These are phyloP conservation scores for Noccaea bulbosa DNA, from an alignment of 345 rosid species.

Conservation along the genomic window DNA sequence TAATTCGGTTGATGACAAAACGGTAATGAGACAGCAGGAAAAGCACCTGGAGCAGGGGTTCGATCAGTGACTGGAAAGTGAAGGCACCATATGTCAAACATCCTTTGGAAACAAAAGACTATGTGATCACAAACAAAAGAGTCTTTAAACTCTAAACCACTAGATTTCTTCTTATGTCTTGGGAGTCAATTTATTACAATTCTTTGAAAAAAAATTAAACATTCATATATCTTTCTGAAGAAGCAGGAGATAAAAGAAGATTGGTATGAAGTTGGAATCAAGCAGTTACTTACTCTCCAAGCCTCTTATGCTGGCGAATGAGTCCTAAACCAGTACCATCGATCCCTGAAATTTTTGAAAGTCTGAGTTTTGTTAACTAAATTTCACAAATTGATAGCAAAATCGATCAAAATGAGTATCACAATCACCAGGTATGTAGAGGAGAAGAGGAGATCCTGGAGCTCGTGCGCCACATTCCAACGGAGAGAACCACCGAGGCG, in stretches of 20 bases:
- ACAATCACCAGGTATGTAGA: slow-evolving; percentile 54
- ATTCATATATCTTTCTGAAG: too few species aligned
- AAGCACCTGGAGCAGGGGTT: slow-evolving; percentile 56
- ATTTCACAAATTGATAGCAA: too few species aligned
- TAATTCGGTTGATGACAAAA: too few species aligned
- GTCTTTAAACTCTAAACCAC: too few species aligned
- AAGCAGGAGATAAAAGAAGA: neutral
- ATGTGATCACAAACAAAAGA: slow-evolving; percentile 11
- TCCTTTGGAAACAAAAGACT: slow-evolving; percentile 45
- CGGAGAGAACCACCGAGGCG: slow-evolving; percentile 81
- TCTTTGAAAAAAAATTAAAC: too few species aligned
- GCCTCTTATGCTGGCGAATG: slow-evolving; percentile 54
- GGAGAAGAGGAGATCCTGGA: slow-evolving; percentile 60
- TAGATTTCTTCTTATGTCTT: too few species aligned
- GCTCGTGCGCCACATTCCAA: slow-evolving; percentile 49
- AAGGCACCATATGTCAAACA: slow-evolving; percentile 72
- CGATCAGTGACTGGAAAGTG: slow-evolving; percentile 68
- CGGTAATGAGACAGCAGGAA: too few species aligned
- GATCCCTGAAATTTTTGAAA: slow-evolving; percentile 50
- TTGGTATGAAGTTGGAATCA: neutral
- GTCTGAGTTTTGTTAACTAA: neutral
- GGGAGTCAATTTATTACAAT: too few species aligned
- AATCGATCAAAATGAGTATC: neutral
- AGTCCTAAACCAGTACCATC: slow-evolving; percentile 85
- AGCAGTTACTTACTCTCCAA: slow-evolving; percentile 56